phyloP scores from a whole-genome alignment of 2,329 filamentous ascomycete species.

The Trichoderma cornu-damae region DNA sequence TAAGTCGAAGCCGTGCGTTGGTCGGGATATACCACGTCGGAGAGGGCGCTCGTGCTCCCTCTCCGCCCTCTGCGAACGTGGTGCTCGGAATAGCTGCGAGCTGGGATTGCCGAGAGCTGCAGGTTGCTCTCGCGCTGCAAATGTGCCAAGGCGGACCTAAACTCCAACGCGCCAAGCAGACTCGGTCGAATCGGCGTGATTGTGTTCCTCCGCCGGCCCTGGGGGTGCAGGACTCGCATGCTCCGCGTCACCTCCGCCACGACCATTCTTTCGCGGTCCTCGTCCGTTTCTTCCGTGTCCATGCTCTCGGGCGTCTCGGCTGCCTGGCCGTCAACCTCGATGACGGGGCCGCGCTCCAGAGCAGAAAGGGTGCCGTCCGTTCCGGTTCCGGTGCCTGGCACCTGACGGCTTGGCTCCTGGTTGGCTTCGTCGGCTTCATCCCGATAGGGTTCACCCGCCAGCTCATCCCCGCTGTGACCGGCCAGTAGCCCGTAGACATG shows the following conservation, averaged over 20 bases:
- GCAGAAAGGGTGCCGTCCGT: slow-evolving; percentile 40
- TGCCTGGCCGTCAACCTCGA: slow-evolving; percentile 41
- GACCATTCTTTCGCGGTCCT: slow-evolving; percentile 57
- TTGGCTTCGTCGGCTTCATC: slow-evolving; percentile 46
- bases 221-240: slow-evolving; percentile 79
- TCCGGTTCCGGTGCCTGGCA: slow-evolving; percentile 21
- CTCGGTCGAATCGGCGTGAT: slow-evolving; percentile 85
- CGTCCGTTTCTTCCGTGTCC: slow-evolving; percentile 45
- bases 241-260: slow-evolving; percentile 83
- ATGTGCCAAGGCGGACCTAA: slow-evolving; percentile 83
- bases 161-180: slow-evolving; percentile 88
- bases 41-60: slow-evolving; percentile 27
- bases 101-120: slow-evolving; percentile 62
- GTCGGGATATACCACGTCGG: slow-evolving; percentile 21
- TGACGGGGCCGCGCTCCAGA: slow-evolving; percentile 43
- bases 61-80: slow-evolving; percentile 27
- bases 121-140: slow-evolving; percentile 76
- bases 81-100: slow-evolving; percentile 49
- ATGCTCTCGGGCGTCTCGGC: slow-evolving; percentile 33
- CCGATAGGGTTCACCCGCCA: slow-evolving; percentile 56
- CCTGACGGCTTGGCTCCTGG: slow-evolving; percentile 21
- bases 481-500: slow-evolving; percentile 62
- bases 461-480: slow-evolving; percentile 47
- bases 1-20: slow-evolving; percentile 9
- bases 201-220: slow-evolving; percentile 59